Conservation (phyloP, 2,329 filamentous ascomycete species). For the Chalaropsis thielavioides region DNA sequence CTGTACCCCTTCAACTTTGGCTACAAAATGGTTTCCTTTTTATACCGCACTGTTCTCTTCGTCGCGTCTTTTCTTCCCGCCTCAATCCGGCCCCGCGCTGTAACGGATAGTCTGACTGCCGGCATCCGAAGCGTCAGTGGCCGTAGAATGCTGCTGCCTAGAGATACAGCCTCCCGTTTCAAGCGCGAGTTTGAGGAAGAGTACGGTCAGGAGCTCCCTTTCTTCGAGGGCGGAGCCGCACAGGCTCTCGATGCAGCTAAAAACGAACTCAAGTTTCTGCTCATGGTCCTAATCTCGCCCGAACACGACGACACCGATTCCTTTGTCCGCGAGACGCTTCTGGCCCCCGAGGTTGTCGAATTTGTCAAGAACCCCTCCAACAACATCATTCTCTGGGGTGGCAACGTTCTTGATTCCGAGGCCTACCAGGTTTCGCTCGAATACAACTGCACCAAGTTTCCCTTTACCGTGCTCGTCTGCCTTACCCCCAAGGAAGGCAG, state of each 20-base stretch:
- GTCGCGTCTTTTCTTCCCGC: constrained; percentile 70
- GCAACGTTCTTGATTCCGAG: constrained; percentile 83
- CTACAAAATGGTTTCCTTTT: constrained; percentile 53
- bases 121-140: constrained; percentile 49
- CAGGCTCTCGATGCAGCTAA: constrained; percentile 84
- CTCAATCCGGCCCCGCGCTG: constrained; percentile 38
- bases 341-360: constrained; percentile 55
- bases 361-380: constrained; percentile 63
- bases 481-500: constrained; percentile 73
- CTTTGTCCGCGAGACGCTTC: constrained; percentile 70
- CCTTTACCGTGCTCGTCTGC: constrained; percentile 73
- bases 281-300: constrained; percentile 78
- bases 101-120: constrained; percentile 38
- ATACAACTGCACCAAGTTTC: constrained; percentile 81
- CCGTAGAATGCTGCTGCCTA: constrained; percentile 62
- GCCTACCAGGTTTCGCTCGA: constrained; percentile 85
- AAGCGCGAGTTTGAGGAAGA: constrained; percentile 91
- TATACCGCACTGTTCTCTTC: constrained; percentile 61
- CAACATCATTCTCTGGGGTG: constrained; percentile 80
- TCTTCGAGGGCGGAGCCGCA: constrained; percentile 79
- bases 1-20: constrained; percentile 57
- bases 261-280: constrained; percentile 74
- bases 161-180: constrained; percentile 78
- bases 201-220: constrained; percentile 61
- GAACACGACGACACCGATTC: constrained; percentile 84